Base-by-base conservation (phyloP, 441 rosid genomes). In the Sinapis alba region DNA sequence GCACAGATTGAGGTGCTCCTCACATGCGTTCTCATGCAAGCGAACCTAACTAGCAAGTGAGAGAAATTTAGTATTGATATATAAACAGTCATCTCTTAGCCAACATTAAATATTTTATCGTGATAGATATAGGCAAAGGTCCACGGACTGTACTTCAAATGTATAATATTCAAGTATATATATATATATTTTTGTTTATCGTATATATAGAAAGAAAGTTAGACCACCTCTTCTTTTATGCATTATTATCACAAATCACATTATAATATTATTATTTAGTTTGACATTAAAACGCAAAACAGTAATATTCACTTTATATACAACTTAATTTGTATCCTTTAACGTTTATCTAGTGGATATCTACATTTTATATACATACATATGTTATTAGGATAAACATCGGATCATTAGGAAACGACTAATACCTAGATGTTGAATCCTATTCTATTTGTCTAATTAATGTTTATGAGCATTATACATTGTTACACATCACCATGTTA, bases 1-100 rank as follows among this genome's bases (percentile, higher is more conserved):
- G 72, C 80, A 59, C 38, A 71, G 72, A 71, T 77, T 77, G 72
- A 71, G 80, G 80, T 59, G 80, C 68, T 77, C 76, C 63, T 71
- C 80, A 77, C 80, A 59, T 77, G 80, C 76, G 54, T 71, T 65
- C 57, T 71, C 80, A 65, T 77, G 76, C 80, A 77, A 77, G 75
- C 79, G 69, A 76, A 71, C 76, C 80, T 77, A 77, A 71, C 76
- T 53, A 71, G 72, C 76, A 64, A 45, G 76, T 77, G 68, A 76
- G 34, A 34, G 43, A 59, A 34, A 54, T 65, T 71, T 65, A 71
- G 30, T 21, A 59, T 16, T 16, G 41, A 9, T 68, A 47, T 32
- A 50, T 56, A 16, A 11, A 36, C 24, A 34, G 60, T 68, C 50
- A 16, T 63, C 65, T 69, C 70, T 36, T 28, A 62, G 36, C 71